Evolutionary conservation across 352 stramenopile genomes (phyloP).

Genomic region (Pythium plurisporium): DNA sequence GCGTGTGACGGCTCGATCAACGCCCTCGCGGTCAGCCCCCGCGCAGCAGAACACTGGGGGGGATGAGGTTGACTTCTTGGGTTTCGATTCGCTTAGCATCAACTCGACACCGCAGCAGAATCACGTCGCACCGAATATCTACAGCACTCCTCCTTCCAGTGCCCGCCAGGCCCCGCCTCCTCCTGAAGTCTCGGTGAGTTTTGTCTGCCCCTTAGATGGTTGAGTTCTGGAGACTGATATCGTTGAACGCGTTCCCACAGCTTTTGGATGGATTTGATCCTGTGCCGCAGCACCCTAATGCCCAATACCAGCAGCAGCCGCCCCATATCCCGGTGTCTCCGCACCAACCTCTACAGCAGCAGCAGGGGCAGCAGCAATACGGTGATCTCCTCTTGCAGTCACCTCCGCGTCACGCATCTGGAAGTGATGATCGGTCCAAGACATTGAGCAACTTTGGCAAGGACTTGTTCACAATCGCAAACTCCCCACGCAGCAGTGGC

Average conservation of each 20-base stretch:
- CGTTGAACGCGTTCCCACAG: neutral
- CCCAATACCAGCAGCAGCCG: constrained; percentile 17
- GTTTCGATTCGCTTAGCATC: constrained; percentile 58
- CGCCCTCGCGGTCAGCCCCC: constrained; percentile 13
- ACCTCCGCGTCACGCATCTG: constrained; percentile 27
- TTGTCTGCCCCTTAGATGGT: neutral
- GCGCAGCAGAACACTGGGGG: constrained; percentile 20
- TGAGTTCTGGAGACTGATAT: neutral
- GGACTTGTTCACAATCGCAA: constrained; percentile 81
- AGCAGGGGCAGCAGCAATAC: constrained; percentile 32
- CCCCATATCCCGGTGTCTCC: no score
- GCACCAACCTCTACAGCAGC: constrained; percentile 20
- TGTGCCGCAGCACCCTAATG: neutral
- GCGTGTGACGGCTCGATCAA: neutral
- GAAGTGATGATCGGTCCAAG: constrained; percentile 60
- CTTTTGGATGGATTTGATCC: constrained; percentile 25
- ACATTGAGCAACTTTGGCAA: constrained; percentile 78
- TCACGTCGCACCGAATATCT: constrained; percentile 19
- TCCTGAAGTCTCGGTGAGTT: constrained; percentile 56
- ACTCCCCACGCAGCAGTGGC: constrained; percentile 55
- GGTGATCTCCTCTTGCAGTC: constrained; percentile 24
- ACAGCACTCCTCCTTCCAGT: constrained; percentile 5
- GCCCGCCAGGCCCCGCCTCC: constrained; percentile 13
- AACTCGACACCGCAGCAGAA: constrained; percentile 16
- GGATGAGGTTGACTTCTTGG: constrained; percentile 70